Conservation (phyloP, 2,329 filamentous ascomycete genomes). For the Curvularia sp. region DNA sequence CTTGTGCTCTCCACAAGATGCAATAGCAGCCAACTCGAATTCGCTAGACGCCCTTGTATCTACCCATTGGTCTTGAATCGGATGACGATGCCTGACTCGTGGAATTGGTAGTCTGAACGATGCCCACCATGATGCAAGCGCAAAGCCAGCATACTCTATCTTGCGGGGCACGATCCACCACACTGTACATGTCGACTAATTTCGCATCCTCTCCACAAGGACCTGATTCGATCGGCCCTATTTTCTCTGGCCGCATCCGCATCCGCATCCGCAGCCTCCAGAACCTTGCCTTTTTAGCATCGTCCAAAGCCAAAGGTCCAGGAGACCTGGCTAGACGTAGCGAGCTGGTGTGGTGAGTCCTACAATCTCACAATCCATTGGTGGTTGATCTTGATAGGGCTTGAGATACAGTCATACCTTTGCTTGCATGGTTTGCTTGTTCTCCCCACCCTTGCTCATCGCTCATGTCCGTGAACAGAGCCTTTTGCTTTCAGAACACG, state of each 20-base stretch:
- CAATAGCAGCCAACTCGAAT: neutral
- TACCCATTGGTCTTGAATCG: conserved; percentile 6
- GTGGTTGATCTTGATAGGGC: conserved; percentile 7
- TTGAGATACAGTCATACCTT: conserved; percentile 13
- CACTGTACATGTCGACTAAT: conserved; percentile 8
- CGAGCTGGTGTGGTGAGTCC: conserved; percentile 14
- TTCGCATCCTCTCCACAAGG: conserved; percentile 18
- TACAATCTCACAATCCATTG: conserved; percentile 17
- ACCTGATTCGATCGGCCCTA: conserved; percentile 18
- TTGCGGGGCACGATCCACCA: conserved; percentile 6
- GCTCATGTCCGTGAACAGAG: conserved; percentile 36
- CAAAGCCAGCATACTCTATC: conserved; percentile 1
- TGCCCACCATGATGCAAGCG: conserved; percentile 5
- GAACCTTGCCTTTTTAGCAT: neutral
- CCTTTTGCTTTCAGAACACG: conserved; percentile 20
- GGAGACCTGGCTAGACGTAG: conserved; percentile 11
- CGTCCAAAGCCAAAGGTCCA: conserved; percentile 12
- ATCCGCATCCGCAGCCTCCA: neutral
- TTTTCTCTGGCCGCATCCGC: conserved; percentile 2
- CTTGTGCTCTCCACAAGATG: neutral
- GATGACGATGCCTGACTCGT: conserved; percentile 11
- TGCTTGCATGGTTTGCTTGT: conserved; percentile 9
- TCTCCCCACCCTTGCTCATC: conserved; percentile 19
- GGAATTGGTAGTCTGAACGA: neutral
- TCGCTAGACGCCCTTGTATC: neutral